A percentile compares a stretch with the other conserved stretches of the same genome.
phyloP scores from a whole-genome alignment of 73 alveolate genomes.

The Durusdinium trenchii region DNA sequence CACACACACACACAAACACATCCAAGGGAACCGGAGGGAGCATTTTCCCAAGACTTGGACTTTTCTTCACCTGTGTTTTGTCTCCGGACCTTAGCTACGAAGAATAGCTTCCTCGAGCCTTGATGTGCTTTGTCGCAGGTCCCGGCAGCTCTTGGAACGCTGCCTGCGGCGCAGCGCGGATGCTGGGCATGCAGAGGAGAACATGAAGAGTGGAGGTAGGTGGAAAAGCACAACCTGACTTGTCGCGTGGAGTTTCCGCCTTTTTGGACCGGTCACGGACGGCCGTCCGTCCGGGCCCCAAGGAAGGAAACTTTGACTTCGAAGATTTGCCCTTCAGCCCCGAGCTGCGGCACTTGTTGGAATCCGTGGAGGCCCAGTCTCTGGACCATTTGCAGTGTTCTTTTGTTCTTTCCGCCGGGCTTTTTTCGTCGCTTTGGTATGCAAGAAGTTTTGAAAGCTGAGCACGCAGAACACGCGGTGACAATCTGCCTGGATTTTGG shows the following conservation, averaged over 20 bases:
- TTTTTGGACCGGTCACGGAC: neutral
- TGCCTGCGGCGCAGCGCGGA: slow-evolving; percentile 65
- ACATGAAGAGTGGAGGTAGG: neutral
- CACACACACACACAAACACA: too few relatives aligned
- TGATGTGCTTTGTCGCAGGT: slow-evolving; percentile 4
- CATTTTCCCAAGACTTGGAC: too few relatives aligned
- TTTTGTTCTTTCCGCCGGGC: too few relatives aligned
- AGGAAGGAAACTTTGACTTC: slow-evolving; percentile 41
- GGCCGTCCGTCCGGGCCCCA: neutral
- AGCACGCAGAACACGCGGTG: too few relatives aligned
- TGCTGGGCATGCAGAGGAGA: neutral
- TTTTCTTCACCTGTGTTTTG: too few relatives aligned
- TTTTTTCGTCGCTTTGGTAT: too few relatives aligned
- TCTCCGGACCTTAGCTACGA: neutral
- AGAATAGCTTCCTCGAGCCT: neutral
- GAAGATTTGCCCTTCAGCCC: slow-evolving; percentile 79
- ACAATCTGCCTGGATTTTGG: too few relatives aligned
- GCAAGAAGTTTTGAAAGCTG: too few relatives aligned
- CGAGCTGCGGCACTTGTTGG: slow-evolving; percentile 66
- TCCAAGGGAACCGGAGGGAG: too few relatives aligned
- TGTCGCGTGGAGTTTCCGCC: neutral
- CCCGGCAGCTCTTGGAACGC: slow-evolving; percentile 29
- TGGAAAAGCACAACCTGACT: neutral
- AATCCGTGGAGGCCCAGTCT: slow-evolving; percentile 84
- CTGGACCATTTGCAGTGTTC: too few relatives aligned